phyloP scores from a whole-genome alignment of 495 filamentous ascomycete genomes.

The Cenococcum geophilum region DNA sequence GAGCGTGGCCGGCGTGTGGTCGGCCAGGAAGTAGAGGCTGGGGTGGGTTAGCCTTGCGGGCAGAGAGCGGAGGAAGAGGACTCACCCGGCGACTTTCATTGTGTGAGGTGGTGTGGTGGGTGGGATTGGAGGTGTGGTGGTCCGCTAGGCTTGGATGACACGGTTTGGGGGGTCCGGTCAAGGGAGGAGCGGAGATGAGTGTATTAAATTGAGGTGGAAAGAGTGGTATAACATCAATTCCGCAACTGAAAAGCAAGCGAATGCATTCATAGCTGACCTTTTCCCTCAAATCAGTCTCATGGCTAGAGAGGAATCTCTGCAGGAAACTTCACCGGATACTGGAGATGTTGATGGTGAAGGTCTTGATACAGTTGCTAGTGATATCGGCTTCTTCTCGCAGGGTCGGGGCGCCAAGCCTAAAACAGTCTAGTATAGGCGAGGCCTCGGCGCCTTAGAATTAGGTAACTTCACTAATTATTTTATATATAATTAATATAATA shows the following conservation, averaged over 20 bases:
- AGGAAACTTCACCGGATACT: neutral
- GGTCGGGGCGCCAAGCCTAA: too few relatives aligned
- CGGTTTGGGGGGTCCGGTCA: too few relatives aligned
- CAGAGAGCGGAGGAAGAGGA: neutral
- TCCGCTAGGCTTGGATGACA: too few relatives aligned
- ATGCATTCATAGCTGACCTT: neutral
- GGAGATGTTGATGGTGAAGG: too few relatives aligned
- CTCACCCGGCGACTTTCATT: conserved; percentile 3
- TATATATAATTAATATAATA: too few relatives aligned
- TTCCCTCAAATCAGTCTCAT: neutral
- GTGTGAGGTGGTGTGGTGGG: neutral
- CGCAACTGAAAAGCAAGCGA: neutral
- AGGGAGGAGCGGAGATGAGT: neutral
- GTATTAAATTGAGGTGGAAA: neutral
- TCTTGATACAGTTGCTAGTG: too few relatives aligned
- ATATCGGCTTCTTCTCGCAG: too few relatives aligned
- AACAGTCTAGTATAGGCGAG: too few relatives aligned
- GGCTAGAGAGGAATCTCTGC: neutral
- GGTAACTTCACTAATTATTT: too few relatives aligned
- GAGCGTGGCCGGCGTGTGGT: neutral
- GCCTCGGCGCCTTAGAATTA: too few relatives aligned
- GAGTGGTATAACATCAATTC: neutral
- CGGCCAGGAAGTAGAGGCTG: neutral
- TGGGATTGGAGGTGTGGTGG: neutral
- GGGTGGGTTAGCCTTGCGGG: neutral